Evolutionary conservation across 805 yeast genomes (phyloP).

Genomic region (Clavispora santaluciae): DNA sequence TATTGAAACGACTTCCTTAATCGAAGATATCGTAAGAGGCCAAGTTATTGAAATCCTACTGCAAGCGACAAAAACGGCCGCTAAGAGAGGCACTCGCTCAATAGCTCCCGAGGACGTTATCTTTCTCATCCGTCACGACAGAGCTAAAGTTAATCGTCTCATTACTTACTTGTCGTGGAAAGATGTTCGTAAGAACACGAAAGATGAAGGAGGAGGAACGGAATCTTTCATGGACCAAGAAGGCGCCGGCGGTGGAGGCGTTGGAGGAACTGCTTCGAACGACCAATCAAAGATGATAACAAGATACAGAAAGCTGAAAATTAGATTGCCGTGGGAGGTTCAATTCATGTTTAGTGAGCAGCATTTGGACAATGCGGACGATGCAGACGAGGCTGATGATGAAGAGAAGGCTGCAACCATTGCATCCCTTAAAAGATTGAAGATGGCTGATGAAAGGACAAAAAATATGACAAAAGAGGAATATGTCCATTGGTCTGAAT

Average conservation of each 20-base stretch:
- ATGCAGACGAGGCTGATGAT: constrained; percentile 63
- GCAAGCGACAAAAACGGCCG: constrained; percentile 76
- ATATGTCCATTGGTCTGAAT: constrained; percentile 98
- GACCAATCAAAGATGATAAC: constrained; percentile 40
- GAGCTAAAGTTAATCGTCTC: constrained; percentile 86
- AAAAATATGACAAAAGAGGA: constrained; percentile 92
- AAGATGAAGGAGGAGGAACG: constrained; percentile 49
- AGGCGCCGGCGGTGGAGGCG: constrained; percentile 38
- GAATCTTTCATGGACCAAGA: constrained; percentile 49
- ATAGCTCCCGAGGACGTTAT: constrained; percentile 92
- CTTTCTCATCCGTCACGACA: constrained; percentile 86
- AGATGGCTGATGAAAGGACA: constrained; percentile 92
- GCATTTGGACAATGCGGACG: constrained; percentile 67
- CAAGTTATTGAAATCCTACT: constrained; percentile 85
- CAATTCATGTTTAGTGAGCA: constrained; percentile 92
- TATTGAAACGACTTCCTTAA: constrained; percentile 81
- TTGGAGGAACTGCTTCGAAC: constrained; percentile 25
- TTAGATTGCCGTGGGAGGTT: constrained; percentile 91
- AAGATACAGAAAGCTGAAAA: constrained; percentile 65
- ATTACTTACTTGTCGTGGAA: constrained; percentile 95
- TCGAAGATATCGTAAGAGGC: constrained; percentile 91
- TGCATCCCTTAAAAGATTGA: constrained; percentile 83
- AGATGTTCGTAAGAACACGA: constrained; percentile 81
- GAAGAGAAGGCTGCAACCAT: constrained; percentile 85
- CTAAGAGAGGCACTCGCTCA: constrained; percentile 72